phyloP scores from a whole-genome alignment of 768 basidiomycete genomes.

The Sporobolomyces roseus region DNA sequence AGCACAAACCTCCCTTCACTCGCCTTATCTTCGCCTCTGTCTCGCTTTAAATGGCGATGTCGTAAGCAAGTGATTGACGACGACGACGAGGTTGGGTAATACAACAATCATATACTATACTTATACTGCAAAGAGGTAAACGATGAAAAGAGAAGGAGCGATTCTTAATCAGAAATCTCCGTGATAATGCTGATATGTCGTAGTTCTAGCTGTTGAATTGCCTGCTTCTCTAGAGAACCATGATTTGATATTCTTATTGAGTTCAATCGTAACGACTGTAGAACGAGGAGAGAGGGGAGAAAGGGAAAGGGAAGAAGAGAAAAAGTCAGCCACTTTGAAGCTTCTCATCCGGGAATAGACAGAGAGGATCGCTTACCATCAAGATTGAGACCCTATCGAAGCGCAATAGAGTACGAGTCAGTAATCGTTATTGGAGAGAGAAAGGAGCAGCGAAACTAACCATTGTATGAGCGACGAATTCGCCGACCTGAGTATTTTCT shows the following conservation, averaged over 20 bases:
- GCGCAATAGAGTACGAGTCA: not conserved
- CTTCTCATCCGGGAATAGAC: too few species aligned
- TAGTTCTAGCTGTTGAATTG: constrained; percentile 1
- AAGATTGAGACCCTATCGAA: constrained; percentile 11
- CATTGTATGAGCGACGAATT: constrained; percentile 42
- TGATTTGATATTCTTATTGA: constrained; percentile 18
- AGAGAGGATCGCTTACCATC: constrained; percentile 1
- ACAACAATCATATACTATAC: too few species aligned
- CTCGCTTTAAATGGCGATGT: too few species aligned
- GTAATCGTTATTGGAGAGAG: not conserved
- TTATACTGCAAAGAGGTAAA: too few species aligned
- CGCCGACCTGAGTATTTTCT: constrained; percentile 45
- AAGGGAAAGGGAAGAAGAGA: not conserved
- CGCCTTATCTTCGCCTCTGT: not conserved
- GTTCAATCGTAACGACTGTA: constrained; percentile 34
- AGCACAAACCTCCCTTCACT: not conserved
- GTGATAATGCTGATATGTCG: constrained; percentile 41
- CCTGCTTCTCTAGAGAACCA: constrained; percentile 17
- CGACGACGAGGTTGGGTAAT: too few species aligned
- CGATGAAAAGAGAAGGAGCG: not conserved
- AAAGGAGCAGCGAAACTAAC: not conserved
- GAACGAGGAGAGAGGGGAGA: not conserved
- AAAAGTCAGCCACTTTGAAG: not conserved
- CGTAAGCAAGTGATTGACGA: too few species aligned
- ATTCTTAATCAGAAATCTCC: constrained; percentile 28